Conservation (phyloP, 257 asterid species). For the Gentiana dahurica region DNA sequence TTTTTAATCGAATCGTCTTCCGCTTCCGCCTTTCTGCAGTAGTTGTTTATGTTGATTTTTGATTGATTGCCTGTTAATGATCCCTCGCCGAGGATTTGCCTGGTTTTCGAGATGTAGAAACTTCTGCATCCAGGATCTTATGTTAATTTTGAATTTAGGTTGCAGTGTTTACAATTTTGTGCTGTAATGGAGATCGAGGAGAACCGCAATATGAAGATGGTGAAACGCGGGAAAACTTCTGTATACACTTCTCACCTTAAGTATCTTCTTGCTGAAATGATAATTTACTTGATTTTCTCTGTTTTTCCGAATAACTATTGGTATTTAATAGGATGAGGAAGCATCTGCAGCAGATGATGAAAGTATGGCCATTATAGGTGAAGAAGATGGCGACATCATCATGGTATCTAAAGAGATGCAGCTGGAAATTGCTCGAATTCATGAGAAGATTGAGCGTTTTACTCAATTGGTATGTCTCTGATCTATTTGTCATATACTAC, state of each 20-base stretch:
- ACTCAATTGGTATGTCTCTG: conserved; percentile 54
- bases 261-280: conserved; percentile 9
- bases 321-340: conserved; percentile 18
- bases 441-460: conserved; percentile 60
- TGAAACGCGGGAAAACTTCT: conserved; percentile 47
- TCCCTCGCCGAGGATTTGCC: too few species aligned
- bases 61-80: too few species aligned
- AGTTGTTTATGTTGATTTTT: too few species aligned
- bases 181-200: conserved; percentile 36
- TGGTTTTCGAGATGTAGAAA: too few species aligned
- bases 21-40: too few species aligned
- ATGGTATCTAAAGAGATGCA: conserved; percentile 56
- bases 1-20: too few species aligned
- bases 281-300: background rate
- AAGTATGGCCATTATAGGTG: conserved; percentile 26
- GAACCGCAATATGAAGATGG: conserved; percentile 18
- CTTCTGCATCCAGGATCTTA: too few species aligned
- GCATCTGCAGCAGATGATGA: conserved; percentile 20
- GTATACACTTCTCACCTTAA: conserved; percentile 30
- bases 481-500: background rate
- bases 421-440: conserved; percentile 63
- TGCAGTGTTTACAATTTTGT: too few species aligned
- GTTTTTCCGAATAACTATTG: background rate
- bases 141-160: too few species aligned
- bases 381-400: conserved; percentile 36